Conservation (phyloP, 2,329 filamentous ascomycete genomes). For the Colletotrichum sansevieriae region DNA sequence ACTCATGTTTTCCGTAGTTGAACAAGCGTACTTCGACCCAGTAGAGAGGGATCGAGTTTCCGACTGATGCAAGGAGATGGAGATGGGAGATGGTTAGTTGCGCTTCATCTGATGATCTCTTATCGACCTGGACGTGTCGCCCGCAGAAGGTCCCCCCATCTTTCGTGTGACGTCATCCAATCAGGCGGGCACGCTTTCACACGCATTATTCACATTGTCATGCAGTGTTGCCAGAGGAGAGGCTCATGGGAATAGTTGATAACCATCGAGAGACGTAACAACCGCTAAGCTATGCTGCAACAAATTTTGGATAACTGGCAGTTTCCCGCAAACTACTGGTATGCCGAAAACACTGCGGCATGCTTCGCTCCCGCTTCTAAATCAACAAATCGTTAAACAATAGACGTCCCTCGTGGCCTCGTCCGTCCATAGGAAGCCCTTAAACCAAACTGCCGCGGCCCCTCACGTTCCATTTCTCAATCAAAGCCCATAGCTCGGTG, state of each 20-base stretch:
- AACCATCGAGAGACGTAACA: too few species aligned
- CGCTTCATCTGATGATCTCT: background rate
- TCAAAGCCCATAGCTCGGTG: conserved; percentile 34
- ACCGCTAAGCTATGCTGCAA: too few species aligned
- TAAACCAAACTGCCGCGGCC: background rate
- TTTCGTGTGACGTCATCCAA: conserved; percentile 36
- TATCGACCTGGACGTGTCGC: background rate
- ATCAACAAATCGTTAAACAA: too few species aligned
- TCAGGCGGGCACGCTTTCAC: conserved; percentile 9
- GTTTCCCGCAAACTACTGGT: too few species aligned
- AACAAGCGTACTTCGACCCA: fast-evolving
- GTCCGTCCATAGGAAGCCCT: too few species aligned
- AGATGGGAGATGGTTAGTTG: background rate
- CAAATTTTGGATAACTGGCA: too few species aligned
- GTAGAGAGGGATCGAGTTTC: background rate
- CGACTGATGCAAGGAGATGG: background rate
- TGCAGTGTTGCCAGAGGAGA: background rate
- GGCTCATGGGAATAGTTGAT: too few species aligned
- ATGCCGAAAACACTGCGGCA: too few species aligned
- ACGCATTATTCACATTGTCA: background rate
- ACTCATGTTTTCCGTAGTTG: background rate
- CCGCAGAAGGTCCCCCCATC: conserved; percentile 24
- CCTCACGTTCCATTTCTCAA: conserved; percentile 35
- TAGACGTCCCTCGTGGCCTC: too few species aligned
- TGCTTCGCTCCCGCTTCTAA: too few species aligned